phyloP scores from a whole-genome alignment of 768 basidiomycete genomes.

The Rhizopogon vesiculosus region DNA sequence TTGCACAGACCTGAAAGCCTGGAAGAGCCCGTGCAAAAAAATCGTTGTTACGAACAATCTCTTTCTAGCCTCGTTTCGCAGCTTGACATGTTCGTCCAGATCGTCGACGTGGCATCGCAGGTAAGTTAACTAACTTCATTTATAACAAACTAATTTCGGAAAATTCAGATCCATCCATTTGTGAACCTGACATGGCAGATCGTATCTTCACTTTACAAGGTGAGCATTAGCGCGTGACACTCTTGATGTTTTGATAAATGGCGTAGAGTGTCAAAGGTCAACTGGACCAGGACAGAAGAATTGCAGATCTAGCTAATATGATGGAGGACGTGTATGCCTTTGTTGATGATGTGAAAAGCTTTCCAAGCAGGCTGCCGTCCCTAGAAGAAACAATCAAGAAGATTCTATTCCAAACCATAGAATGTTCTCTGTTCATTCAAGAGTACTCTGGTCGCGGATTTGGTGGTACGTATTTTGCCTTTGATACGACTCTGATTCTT shows the following conservation, averaged over 20 bases:
- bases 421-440: constrained; percentile 32
- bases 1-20: constrained; percentile 8
- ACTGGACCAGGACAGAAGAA: constrained; percentile 17
- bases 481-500: constrained; percentile 1
- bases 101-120: constrained; percentile 17
- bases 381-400: constrained; percentile 23
- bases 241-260: constrained; percentile 4
- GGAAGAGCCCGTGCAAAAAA: neutral
- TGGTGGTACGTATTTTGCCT: constrained; percentile 16
- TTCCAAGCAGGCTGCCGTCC: constrained; percentile 21
- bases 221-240: neutral
- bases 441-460: constrained; percentile 32
- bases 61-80: constrained; percentile 17
- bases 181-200: constrained; percentile 24
- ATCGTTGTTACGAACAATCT: constrained; percentile 5
- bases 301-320: constrained; percentile 21
- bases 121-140: constrained; percentile 1
- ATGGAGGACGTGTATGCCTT: constrained; percentile 30
- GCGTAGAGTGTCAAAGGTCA: constrained; percentile 24
- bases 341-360: constrained; percentile 21
- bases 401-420: constrained; percentile 28
- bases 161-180: constrained; percentile 20
- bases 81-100: constrained; percentile 20
- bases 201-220: constrained; percentile 23
- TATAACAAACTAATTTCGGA: neutral